These are phyloP conservation scores for Lobosporangium transversale DNA, from an alignment of 192 early-diverging fungal species.

Conservation along the genomic window DNA sequence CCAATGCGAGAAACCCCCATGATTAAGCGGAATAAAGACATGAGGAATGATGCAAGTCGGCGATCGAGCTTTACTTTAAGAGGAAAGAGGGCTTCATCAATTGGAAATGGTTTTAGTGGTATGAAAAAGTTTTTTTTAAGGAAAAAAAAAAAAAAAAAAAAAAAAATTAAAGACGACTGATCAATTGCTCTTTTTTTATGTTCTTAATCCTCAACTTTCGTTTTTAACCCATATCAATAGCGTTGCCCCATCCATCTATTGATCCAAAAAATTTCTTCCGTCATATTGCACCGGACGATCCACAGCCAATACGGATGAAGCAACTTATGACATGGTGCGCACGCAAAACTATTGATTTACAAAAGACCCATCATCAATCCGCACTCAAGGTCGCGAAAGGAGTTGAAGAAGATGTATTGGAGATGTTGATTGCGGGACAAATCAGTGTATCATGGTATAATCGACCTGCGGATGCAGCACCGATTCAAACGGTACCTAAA, in stretches of 20 bases:
- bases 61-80: conserved; percentile 40
- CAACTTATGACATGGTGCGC: conserved; percentile 49
- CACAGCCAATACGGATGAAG: conserved; percentile 44
- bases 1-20: conserved; percentile 50
- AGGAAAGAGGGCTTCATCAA: conserved; percentile 44
- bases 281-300: conserved; percentile 43
- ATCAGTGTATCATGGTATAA: conserved; percentile 42
- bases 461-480: conserved; percentile 22
- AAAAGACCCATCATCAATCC: conserved; percentile 8
- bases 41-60: conserved; percentile 27
- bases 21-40: conserved; percentile 48
- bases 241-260: conserved; percentile 37
- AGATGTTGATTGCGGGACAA: conserved; percentile 16
- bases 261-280: conserved; percentile 41
- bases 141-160: no score
- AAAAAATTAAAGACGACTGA: no score
- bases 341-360: conserved; percentile 26
- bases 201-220: no score
- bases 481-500: conserved; percentile 22
- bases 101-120: conserved; percentile 45
- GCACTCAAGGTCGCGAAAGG: conserved; percentile 33
- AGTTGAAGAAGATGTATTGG: conserved; percentile 35
- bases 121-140: no score
- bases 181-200: no score
- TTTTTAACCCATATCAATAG: conserved; percentile 14